Conservation (phyloP, 2,329 filamentous ascomycete genomes). For the Cladosporium sp. region DNA sequence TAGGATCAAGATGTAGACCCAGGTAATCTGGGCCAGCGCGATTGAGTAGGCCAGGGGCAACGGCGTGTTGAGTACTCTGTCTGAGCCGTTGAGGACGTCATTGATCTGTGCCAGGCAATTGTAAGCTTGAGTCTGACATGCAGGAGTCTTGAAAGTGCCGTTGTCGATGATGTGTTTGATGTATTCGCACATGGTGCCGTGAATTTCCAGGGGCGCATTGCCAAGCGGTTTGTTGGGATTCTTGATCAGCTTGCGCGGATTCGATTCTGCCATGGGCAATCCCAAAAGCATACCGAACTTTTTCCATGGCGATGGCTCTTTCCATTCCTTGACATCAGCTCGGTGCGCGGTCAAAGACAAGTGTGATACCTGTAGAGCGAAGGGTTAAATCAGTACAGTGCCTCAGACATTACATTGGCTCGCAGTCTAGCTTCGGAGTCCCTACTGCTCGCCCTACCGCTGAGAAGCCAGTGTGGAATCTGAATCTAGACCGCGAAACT, state of each 20-base stretch:
- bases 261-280: slow-evolving; percentile 73
- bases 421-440: neutral
- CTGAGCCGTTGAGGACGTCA: slow-evolving; percentile 71
- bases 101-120: slow-evolving; percentile 66
- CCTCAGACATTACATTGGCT: neutral
- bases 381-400: neutral
- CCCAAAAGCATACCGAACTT: slow-evolving; percentile 69
- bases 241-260: slow-evolving; percentile 78
- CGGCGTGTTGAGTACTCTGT: slow-evolving; percentile 79
- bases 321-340: slow-evolving; percentile 51
- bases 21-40: slow-evolving; percentile 82
- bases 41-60: slow-evolving; percentile 82
- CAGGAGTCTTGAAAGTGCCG: slow-evolving; percentile 57
- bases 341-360: slow-evolving; percentile 73
- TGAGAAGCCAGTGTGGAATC: neutral
- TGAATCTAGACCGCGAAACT: neutral
- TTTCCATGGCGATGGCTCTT: slow-evolving; percentile 34
- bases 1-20: slow-evolving; percentile 77
- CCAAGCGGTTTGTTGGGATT: slow-evolving; percentile 70
- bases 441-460: neutral
- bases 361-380: slow-evolving; percentile 54
- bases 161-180: slow-evolving; percentile 62
- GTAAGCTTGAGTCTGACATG: slow-evolving; percentile 61
- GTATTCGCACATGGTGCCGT: slow-evolving; percentile 70
- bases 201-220: slow-evolving; percentile 80